Percentiles rank a stretch among this genome's conserved stretches.
phyloP scores from a whole-genome alignment of 495 filamentous ascomycete species.

The Elasticomyces elasticus region DNA sequence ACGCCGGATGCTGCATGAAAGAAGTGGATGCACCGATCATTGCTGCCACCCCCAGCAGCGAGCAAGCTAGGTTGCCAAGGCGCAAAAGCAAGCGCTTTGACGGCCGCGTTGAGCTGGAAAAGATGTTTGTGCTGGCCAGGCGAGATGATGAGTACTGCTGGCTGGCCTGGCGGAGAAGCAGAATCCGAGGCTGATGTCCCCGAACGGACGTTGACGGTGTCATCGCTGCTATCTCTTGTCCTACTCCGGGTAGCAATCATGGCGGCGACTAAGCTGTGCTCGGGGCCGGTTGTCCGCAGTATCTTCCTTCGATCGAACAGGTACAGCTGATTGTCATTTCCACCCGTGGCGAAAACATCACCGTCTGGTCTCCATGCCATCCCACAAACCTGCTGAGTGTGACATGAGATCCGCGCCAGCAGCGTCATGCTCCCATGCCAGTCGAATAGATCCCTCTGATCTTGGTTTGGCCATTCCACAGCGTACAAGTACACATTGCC shows the following conservation, averaged over 20 bases:
- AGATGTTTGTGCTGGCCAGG: conserved; percentile 56
- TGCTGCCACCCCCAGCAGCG: conserved; percentile 85
- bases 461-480: conserved; percentile 66
- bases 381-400: conserved; percentile 86
- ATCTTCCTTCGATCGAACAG: conserved; percentile 65
- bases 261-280: background rate
- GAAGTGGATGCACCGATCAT: conserved; percentile 93
- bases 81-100: conserved; percentile 96
- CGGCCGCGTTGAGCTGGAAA: conserved; percentile 73
- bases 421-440: conserved; percentile 74
- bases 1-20: conserved; percentile 80
- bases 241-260: background rate
- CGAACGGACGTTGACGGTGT: conserved; percentile 23
- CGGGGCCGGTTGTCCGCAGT: conserved; percentile 28
- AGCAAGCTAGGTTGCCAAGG: conserved; percentile 84
- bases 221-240: background rate
- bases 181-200: conserved; percentile 16
- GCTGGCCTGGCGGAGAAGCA: background rate
- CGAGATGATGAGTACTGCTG: conserved; percentile 24
- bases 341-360: conserved; percentile 70
- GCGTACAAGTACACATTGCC: conserved; percentile 82
- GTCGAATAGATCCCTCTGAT: conserved; percentile 38
- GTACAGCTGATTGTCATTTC: conserved; percentile 83
- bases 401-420: conserved; percentile 63
- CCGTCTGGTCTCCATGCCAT: conserved; percentile 78